Evolutionary conservation across 352 stramenopile species (phyloP), one percentile per base, ranked within the genome.

Genomic region (Globisporangium canariense): DNA sequence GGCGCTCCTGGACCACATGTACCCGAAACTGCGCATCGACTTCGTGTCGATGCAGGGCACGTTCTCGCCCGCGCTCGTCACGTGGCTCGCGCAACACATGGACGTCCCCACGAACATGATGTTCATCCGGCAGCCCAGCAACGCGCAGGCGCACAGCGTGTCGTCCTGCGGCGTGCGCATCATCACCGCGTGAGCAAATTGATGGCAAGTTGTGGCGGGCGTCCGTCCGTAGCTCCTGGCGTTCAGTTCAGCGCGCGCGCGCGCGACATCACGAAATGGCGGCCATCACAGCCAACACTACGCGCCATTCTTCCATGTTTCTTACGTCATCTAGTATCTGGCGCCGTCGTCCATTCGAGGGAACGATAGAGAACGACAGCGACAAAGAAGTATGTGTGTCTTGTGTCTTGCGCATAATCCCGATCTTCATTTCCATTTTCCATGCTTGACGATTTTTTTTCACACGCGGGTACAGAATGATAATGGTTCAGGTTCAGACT

Each of bases 101-200:
- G 74, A 77, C 11, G 77, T 96, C 34, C 76, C 77, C 3, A 79
- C 79, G 58, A 95, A 94, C 71, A 88, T 91, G 75, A 96, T 97
- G 83, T 97, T 97, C 73, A 96, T 97, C 69, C 81, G 72, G 18
- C 89, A 90, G 65, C 86, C 89, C 2, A 81, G 94, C 66, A 75
- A 89, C 53, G 51, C 71, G 7, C 80, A 60, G n/a, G 70, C 69
- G 4, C 85, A 95, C 62, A 86, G 86, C 25, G 78, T 97, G 16
- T 78, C 79, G 28, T 72, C 78, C 18, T 75, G 86, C 14, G 87
- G 87, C 4, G 80, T 95, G 30, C 78, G 87, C 7, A 82, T 95
- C 54, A 95, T 95, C 68, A 94, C 86, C 1, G 79, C 73, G 3
- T 88, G n/a, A 51, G 20, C 7, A 51, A 51, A 4, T 51, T 51